Evolutionary conservation across 2,329 filamentous ascomycete genomes (phyloP), one percentile per base, ranked within the genome.

Genomic region (Boeremia exigua): DNA sequence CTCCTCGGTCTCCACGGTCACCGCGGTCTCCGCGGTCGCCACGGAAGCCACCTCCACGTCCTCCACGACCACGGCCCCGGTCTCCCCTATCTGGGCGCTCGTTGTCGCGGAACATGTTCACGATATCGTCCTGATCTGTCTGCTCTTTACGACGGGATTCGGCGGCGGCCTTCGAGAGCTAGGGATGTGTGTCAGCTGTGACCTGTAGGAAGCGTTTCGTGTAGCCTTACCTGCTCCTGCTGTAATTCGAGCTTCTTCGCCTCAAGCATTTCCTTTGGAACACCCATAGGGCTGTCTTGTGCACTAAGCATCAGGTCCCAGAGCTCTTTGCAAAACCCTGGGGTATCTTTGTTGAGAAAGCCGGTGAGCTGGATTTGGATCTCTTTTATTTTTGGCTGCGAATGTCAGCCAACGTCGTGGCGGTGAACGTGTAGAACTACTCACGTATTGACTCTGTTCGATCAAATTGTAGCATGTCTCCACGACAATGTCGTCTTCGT

Each of bases 181-280:
- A 89, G 93, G n/a, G 37, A 34, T 11, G 14, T 29, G n/a, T 28
- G 52, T 67, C 67, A 75, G 71, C 54, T 37, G 34, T 27, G 2
- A 27, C 14, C 12, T 38, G 40, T 19, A 32, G 8, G 33, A 4
- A 25, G 4, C 17, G 6, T 27, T 3, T n/a, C 6, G 23, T 12
- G 10, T 25, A n/a, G 11, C 29, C 25, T 52, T 75, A 96, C 94
- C 88, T 96, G 96, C 77, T 97, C 92, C 77, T 97, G 92, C 59
- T 95, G 91, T 43, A 99, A 81, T 77, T 99, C 95, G 39, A 91
- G 80, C 78, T 98, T 99, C 82, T 99, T 99, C 0, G 94, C 93
- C 74, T 99, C 95, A 2, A 99, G 80, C 37, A 99, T 82, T 76
- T 97, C 93, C 75, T 96, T 94, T 0, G 95, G 94, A 11, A 99